A percentile compares a stretch with the other conserved stretches of the same genome.
Conservation (phyloP, 257 asterid species). For the Gentiana straminea region DNA sequence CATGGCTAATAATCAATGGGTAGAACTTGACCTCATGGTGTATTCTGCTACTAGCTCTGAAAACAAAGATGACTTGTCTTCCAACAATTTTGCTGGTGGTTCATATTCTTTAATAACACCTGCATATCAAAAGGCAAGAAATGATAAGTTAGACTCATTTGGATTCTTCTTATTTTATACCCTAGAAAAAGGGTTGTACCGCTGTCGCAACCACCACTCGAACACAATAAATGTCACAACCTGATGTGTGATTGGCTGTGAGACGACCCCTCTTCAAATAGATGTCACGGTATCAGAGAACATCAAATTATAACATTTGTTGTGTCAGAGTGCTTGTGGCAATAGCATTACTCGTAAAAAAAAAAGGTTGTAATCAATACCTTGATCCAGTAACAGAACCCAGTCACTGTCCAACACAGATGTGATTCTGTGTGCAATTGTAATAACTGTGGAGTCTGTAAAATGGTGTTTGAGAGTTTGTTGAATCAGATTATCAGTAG, state of each 20-base stretch:
- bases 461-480: conserved; percentile 57
- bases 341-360: not conserved
- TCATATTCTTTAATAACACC: conserved; percentile 64
- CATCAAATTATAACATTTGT: too few species aligned
- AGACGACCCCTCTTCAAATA: too few species aligned
- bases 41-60: conserved; percentile 81
- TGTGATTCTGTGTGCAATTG: conserved; percentile 82
- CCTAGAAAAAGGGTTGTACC: too few species aligned
- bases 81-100: conserved; percentile 56
- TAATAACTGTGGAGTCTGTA: conserved; percentile 49
- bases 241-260: too few species aligned
- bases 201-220: too few species aligned
- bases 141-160: not conserved
- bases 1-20: conserved; percentile 10
- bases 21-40: conserved; percentile 62
- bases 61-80: conserved; percentile 45
- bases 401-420: conserved; percentile 68
- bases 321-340: too few species aligned
- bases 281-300: too few species aligned
- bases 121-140: conserved; percentile 15
- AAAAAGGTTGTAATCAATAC: conserved; percentile 14
- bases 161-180: too few species aligned
- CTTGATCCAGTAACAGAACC: conserved; percentile 56
- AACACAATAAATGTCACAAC: too few species aligned
- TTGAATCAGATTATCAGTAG: conserved; percentile 73